Conservation (phyloP, 306 rosid genomes). For the Glycine latifolia region DNA sequence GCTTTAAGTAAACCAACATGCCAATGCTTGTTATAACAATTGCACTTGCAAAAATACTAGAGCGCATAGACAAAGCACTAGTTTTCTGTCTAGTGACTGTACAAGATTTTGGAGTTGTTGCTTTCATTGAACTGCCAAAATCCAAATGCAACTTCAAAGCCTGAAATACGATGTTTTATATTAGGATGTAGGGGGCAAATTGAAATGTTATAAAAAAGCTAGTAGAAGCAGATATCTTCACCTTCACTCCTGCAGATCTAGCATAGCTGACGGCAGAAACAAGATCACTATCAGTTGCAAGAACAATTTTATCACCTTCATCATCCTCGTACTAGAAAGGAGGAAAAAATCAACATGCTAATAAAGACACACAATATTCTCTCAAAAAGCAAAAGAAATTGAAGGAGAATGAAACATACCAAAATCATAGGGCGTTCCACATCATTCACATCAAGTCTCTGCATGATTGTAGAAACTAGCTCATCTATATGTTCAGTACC, state of each 20-base stretch:
- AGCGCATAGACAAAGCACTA: constrained; percentile 50
- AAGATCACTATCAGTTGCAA: constrained; percentile 79
- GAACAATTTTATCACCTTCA: constrained; percentile 89
- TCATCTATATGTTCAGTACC: constrained; percentile 77
- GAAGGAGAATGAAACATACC: constrained; percentile 57
- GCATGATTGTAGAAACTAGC: constrained; percentile 70
- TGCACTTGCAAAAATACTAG: constrained; percentile 70
- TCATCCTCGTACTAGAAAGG: constrained; percentile 85
- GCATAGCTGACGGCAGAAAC: constrained; percentile 75
- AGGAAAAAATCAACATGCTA: constrained; percentile 25
- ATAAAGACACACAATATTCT: constrained; percentile 7
- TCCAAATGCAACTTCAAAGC: constrained; percentile 86
- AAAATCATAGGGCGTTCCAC: constrained; percentile 68
- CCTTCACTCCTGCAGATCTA: constrained; percentile 76
- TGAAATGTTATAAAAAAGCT: constrained; percentile 32
- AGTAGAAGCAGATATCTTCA: constrained; percentile 46
- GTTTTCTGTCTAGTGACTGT: constrained; percentile 39
- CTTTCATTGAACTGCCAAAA: constrained; percentile 51
- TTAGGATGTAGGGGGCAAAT: constrained; percentile 13
- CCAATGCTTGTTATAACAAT: constrained; percentile 64
- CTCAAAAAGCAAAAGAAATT: constrained; percentile 25
- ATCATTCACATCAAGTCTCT: constrained; percentile 63
- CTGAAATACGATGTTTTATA: constrained; percentile 54
- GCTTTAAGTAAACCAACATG: constrained; percentile 72
- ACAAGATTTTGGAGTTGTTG: constrained; percentile 27